Evolutionary conservation across 176 grass and related monocot genomes (phyloP).

Genomic region (Luzula sylvatica): DNA sequence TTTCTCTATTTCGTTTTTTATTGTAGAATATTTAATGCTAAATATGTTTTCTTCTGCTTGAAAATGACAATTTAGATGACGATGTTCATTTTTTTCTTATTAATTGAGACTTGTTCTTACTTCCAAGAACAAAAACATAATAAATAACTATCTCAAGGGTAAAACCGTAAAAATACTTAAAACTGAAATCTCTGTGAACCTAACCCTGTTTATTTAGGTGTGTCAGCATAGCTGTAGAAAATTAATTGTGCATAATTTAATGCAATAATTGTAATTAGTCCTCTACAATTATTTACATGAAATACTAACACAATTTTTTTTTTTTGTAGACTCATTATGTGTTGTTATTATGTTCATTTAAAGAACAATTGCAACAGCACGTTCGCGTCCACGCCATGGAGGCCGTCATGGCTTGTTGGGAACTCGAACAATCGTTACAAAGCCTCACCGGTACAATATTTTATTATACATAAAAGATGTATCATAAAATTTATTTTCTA

Average conservation of each 20-base stretch:
- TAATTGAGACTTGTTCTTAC: not conserved
- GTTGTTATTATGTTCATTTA: constrained; percentile 58
- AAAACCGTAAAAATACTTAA: too few relatives aligned
- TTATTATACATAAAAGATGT: too few relatives aligned
- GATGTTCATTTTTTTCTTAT: constrained; percentile 9
- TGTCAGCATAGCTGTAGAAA: too few relatives aligned
- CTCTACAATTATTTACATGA: too few relatives aligned
- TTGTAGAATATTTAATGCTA: constrained; percentile 16
- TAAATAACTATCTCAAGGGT: too few relatives aligned
- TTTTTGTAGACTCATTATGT: constrained; percentile 52
- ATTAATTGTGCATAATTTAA: too few relatives aligned
- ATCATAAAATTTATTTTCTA: not conserved
- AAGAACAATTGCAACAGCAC: constrained; percentile 72
- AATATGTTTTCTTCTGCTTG: constrained; percentile 19
- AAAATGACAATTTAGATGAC: constrained; percentile 24
- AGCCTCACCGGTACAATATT: constrained; percentile 44
- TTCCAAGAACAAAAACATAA: too few relatives aligned
- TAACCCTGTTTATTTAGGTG: too few relatives aligned
- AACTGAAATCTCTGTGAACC: too few relatives aligned
- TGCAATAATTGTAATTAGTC: too few relatives aligned
- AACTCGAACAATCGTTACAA: constrained; percentile 62
- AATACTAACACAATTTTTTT: not conserved
- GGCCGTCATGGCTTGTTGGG: constrained; percentile 71
- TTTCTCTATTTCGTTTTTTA: constrained; percentile 9
- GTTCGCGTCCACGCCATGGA: constrained; percentile 73